These are phyloP conservation scores for Cytospora mali DNA, from an alignment of 2,329 filamentous ascomycete genomes.

Conservation along the genomic window DNA sequence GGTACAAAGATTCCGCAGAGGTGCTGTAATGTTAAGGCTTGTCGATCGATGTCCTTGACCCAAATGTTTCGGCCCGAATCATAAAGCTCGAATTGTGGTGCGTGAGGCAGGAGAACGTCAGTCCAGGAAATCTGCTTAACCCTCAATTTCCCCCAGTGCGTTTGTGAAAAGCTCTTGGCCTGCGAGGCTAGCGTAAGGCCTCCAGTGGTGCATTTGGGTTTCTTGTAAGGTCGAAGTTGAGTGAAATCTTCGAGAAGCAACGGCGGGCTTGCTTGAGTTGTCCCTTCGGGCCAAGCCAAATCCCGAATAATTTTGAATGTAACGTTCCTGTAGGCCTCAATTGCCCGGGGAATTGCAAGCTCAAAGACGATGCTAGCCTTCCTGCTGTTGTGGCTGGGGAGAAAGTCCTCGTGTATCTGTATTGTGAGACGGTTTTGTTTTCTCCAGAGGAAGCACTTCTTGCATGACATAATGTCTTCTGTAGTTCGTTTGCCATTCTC, in stretches of 20 bases:
- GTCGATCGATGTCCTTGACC: neutral
- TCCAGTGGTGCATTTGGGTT: neutral
- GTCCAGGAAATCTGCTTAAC: neutral
- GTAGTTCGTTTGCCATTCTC: conserved; percentile 15
- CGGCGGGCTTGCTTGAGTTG: neutral
- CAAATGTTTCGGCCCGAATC: conserved; percentile 1
- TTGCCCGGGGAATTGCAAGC: conserved; percentile 38
- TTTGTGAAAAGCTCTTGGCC: conserved; percentile 17
- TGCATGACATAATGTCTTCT: conserved; percentile 18
- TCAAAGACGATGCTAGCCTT: conserved; percentile 44
- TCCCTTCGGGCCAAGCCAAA: conserved; percentile 32
- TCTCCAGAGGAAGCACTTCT: conserved; percentile 38
- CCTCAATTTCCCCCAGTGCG: conserved; percentile 15
- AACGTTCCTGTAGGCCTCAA: conserved; percentile 44
- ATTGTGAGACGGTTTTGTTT: conserved; percentile 40
- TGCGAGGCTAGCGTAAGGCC: conserved; percentile 10
- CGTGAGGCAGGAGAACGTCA: conserved; percentile 14
- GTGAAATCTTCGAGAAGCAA: conserved; percentile 28
- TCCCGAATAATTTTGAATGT: conserved; percentile 44
- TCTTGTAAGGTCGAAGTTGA: conserved; percentile 28
- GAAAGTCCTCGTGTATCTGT: conserved; percentile 42
- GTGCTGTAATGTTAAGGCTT: conserved; percentile 46
- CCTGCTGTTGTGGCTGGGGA: conserved; percentile 37
- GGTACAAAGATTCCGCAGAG: conserved; percentile 39
- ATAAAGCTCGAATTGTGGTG: conserved; percentile 5